Evolutionary conservation across 2,329 filamentous ascomycete genomes (phyloP).

Genomic region (Waltergamsia citrina): DNA sequence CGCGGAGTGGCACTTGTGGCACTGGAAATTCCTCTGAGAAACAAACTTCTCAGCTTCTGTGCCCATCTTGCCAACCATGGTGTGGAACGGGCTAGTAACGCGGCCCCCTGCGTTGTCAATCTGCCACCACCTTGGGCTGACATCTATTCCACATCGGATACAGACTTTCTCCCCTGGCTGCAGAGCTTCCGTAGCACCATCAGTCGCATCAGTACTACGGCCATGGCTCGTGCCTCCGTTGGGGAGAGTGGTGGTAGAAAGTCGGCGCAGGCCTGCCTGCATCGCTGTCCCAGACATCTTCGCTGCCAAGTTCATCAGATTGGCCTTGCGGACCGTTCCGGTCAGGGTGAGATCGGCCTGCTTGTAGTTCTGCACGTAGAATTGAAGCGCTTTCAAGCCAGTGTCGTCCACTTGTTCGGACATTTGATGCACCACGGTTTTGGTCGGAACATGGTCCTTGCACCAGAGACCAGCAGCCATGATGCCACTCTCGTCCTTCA

Average conservation of each 20-base stretch:
- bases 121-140: conserved; percentile 67
- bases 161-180: conserved; percentile 45
- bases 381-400: conserved; percentile 72
- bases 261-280: conserved; percentile 35
- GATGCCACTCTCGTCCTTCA: conserved; percentile 73
- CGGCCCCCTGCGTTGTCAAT: conserved; percentile 44
- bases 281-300: conserved; percentile 35
- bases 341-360: conserved; percentile 87
- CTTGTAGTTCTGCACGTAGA: conserved; percentile 85
- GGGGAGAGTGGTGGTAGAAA: conserved; percentile 38
- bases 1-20: conserved; percentile 59
- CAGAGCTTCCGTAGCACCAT: conserved; percentile 14
- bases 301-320: conserved; percentile 57
- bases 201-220: conserved; percentile 14
- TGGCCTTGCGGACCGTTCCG: conserved; percentile 88
- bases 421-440: conserved; percentile 68
- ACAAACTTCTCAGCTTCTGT: conserved; percentile 50
- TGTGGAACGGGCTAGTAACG: conserved; percentile 11
- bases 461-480: conserved; percentile 87
- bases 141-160: conserved; percentile 57
- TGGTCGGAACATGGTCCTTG: conserved; percentile 70
- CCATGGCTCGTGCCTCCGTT: conserved; percentile 10
- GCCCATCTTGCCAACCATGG: conserved; percentile 30
- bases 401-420: conserved; percentile 62
- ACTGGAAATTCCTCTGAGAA: conserved; percentile 56